Conservation (phyloP, 2,329 filamentous ascomycete genomes). For the Trichophyton rubrum region DNA sequence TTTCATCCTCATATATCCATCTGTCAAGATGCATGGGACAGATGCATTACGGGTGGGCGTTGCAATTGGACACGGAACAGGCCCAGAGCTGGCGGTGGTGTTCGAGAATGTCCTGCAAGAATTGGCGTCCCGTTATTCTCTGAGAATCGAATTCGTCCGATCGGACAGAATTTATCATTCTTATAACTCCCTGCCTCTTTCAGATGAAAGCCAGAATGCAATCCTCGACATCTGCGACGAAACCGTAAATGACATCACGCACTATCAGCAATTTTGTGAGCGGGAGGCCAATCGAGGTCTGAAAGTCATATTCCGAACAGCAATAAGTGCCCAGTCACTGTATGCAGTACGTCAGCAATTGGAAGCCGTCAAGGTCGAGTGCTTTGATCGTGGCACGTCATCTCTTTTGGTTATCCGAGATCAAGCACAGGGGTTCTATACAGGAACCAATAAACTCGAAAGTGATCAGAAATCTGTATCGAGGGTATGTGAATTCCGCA, state of each 20-base stretch:
- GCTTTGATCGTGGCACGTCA: neutral
- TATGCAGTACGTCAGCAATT: neutral
- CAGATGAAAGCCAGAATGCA: neutral
- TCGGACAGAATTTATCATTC: slow-evolving; percentile 1
- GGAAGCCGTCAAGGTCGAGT: slow-evolving; percentile 1
- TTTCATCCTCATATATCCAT: neutral
- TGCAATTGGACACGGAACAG: slow-evolving; percentile 1
- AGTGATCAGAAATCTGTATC: neutral
- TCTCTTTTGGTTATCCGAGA: neutral
- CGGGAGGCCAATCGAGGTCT: neutral
- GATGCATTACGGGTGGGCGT: neutral
- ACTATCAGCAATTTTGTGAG: neutral
- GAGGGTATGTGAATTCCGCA: neutral
- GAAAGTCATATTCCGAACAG: slow-evolving; percentile 2
- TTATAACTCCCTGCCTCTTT: neutral
- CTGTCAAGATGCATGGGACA: neutral
- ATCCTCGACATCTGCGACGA: neutral
- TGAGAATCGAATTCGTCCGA: neutral
- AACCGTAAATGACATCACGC: neutral
- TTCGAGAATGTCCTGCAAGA: slow-evolving; percentile 1
- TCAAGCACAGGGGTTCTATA: slow-evolving; percentile 4
- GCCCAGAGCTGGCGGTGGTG: neutral
- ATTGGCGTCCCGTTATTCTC: slow-evolving; percentile 1
- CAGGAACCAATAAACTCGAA: neutral
- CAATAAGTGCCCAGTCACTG: slow-evolving; percentile 2